Evolutionary conservation across 176 grass and related monocot genomes (phyloP).

Genomic region (Avena atlantica): DNA sequence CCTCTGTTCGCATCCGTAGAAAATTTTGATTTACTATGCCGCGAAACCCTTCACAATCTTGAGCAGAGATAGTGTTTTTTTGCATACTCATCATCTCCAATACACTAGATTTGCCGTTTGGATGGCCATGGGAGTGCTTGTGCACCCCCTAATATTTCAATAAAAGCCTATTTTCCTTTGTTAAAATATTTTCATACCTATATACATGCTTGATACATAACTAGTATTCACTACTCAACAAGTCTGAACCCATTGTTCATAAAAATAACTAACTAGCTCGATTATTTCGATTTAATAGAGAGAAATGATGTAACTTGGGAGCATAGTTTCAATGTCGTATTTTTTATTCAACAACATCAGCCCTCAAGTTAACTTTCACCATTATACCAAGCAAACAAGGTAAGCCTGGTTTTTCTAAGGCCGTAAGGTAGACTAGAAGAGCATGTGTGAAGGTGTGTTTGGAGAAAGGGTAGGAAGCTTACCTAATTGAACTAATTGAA

Average conservation of each 20-base stretch:
- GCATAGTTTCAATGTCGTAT: neutral
- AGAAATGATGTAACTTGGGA: neutral
- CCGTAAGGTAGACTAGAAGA: no score
- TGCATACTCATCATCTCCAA: neutral
- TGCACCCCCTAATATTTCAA: neutral
- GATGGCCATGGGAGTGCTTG: neutral
- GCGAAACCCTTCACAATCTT: no score
- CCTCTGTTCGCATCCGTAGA: no score
- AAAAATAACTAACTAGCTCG: neutral
- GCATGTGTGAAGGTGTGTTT: no score
- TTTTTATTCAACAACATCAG: neutral
- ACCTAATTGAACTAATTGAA: no score
- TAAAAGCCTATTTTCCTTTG: neutral
- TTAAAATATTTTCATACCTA: neutral
- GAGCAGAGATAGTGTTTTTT: neutral
- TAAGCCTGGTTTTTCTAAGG: no score
- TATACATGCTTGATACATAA: neutral
- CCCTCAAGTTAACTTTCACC: neutral
- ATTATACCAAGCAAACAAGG: no score
- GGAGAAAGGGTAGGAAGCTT: no score
- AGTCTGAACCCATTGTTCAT: neutral
- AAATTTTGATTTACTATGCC: no score
- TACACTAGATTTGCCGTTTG: neutral
- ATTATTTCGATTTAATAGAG: neutral
- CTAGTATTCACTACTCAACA: neutral